Evolutionary conservation across 225 moss, liverwort and hornwort species (phyloP).

Genomic region (Thuidium tamariscinum): DNA sequence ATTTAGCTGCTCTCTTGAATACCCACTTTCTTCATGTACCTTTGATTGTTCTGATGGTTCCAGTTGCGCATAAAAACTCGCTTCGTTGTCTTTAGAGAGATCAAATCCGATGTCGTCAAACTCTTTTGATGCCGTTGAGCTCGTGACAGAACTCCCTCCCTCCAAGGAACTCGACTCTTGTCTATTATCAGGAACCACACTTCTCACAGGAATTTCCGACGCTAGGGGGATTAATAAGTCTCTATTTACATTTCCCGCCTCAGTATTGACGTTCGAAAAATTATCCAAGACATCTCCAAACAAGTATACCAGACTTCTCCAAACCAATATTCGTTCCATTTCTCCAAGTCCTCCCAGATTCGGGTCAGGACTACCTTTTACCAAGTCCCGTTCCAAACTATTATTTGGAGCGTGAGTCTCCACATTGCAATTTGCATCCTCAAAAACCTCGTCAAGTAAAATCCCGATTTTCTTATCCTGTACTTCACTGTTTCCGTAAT

Average conservation of each 20-base stretch:
- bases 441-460: background rate
- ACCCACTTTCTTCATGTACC: background rate
- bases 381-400: background rate
- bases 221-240: background rate
- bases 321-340: background rate
- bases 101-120: background rate
- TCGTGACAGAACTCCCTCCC: background rate
- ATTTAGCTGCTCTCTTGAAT: constrained; percentile 25
- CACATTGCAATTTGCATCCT: background rate
- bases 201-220: background rate
- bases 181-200: background rate
- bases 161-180: background rate
- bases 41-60: background rate
- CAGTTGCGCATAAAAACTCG: background rate
- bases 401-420: background rate
- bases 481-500: background rate
- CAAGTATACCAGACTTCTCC: constrained; percentile 5
- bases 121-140: background rate
- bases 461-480: background rate
- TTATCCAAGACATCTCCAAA: background rate
- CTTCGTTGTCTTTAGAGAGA: background rate
- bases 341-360: constrained; percentile 3
- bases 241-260: background rate
- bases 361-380: background rate
- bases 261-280: background rate